Evolutionary conservation across 768 basidiomycete species (phyloP).

Genomic region (Mycena kentingensis): DNA sequence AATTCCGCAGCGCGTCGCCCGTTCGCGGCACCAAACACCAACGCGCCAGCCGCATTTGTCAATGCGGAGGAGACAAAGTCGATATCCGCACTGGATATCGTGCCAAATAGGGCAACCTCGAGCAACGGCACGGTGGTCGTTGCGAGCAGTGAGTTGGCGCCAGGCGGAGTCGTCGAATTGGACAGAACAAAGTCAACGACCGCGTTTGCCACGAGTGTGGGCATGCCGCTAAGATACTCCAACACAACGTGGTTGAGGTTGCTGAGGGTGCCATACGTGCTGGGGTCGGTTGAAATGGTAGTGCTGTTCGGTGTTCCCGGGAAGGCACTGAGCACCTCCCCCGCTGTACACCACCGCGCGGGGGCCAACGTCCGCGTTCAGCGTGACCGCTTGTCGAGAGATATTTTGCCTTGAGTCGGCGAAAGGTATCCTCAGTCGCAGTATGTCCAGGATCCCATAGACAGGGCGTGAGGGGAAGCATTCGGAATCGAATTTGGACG

Average conservation of each 20-base stretch:
- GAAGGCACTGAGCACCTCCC: constrained; percentile 49
- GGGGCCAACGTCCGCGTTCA: constrained; percentile 45
- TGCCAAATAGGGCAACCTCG: constrained; percentile 68
- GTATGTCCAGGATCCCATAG: constrained; percentile 63
- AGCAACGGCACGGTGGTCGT: constrained; percentile 52
- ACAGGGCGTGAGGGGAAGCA: constrained; percentile 61
- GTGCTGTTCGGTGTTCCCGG: constrained; percentile 38
- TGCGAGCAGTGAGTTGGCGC: constrained; percentile 40
- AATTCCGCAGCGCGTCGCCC: constrained; percentile 51
- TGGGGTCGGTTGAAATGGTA: constrained; percentile 44
- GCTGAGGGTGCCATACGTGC: constrained; percentile 56
- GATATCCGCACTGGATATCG: constrained; percentile 50
- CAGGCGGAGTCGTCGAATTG: constrained; percentile 42
- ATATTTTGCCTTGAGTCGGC: constrained; percentile 43
- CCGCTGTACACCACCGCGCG: constrained; percentile 57
- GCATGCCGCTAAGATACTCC: constrained; percentile 55
- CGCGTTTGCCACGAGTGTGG: constrained; percentile 46
- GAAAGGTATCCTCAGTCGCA: constrained; percentile 62
- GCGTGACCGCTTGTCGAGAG: constrained; percentile 51
- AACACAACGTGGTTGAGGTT: constrained; percentile 60
- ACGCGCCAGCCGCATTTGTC: constrained; percentile 44
- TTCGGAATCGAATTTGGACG: constrained; percentile 44
- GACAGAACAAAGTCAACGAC: constrained; percentile 53
- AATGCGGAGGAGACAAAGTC: constrained; percentile 52
- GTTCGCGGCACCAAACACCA: constrained; percentile 63